Conservation (phyloP, 768 basidiomycete species). For the Rhizopogon rudus region DNA sequence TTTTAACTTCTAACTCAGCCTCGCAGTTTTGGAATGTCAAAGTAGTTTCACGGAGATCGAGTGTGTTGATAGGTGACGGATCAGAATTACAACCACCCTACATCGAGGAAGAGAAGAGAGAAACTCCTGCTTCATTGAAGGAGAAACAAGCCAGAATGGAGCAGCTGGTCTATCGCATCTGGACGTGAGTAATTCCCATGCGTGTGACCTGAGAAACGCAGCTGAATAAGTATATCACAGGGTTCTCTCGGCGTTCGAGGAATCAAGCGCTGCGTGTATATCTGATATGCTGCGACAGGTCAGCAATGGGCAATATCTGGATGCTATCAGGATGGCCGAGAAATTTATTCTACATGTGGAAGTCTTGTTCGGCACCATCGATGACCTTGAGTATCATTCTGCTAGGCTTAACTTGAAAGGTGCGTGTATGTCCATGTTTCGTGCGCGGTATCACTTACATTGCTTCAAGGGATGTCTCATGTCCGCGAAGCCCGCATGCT, state of each 20-base stretch:
- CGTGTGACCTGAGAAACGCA: neutral
- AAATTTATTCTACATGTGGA: slow-evolving; percentile 98
- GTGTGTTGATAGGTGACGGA: slow-evolving; percentile 50
- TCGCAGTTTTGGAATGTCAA: slow-evolving; percentile 98
- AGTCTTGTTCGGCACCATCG: slow-evolving; percentile 93
- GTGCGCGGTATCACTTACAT: slow-evolving; percentile 9
- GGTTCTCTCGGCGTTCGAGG: slow-evolving; percentile 95
- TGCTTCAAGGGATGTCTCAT: slow-evolving; percentile 83
- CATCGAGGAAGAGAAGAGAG: slow-evolving; percentile 72
- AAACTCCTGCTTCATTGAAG: slow-evolving; percentile 74
- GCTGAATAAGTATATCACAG: slow-evolving; percentile 31
- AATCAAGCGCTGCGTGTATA: slow-evolving; percentile 98
- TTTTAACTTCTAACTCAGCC: slow-evolving; percentile 6
- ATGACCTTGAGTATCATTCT: slow-evolving; percentile 92
- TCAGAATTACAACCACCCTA: slow-evolving; percentile 52
- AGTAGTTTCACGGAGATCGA: slow-evolving; percentile 70
- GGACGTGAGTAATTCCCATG: slow-evolving; percentile 67
- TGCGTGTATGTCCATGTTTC: slow-evolving; percentile 31
- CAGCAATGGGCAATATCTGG: slow-evolving; percentile 93
- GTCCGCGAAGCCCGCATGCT: slow-evolving; percentile 98
- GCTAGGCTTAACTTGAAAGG: slow-evolving; percentile 78
- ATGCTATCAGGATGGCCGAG: slow-evolving; percentile 97
- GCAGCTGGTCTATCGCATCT: slow-evolving; percentile 95
- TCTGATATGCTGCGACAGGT: slow-evolving; percentile 98
- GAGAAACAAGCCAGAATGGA: slow-evolving; percentile 95